Base-by-base conservation (phyloP, 225 moss, liverwort and hornwort species). In the Takakia lepidozioides region DNA sequence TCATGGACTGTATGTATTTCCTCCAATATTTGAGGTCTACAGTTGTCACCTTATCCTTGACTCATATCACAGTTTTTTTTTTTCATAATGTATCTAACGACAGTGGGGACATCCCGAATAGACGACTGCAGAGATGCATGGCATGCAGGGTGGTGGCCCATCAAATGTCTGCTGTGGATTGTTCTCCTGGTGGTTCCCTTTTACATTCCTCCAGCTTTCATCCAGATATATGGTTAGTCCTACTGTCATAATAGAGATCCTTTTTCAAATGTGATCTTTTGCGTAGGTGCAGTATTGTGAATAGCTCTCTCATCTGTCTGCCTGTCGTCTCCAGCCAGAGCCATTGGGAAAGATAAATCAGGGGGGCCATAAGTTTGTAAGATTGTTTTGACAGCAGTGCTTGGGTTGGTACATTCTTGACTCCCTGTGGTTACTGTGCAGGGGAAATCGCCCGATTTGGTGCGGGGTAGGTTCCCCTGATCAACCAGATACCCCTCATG, bases 71-170 rank as follows among this genome's bases (percentile, higher is more conserved):
- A 82, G 73, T 52, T 70, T 17, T 83, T 85, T 32, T 85, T 74
- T 51, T 77, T 77, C 55, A 22, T 70, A 49, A 90, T 90, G 85
- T 90, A 77, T 66, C 74, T 90, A 34, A 80, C 83, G 24, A 90
- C 89, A 16, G 80, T 85, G 20, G 73, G 85, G 22, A 83, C 89
- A 28, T 71, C 76, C 20, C 62, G 22, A 40, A 63, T 58, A 4
- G 59, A 80, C 32, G 85, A 85, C 52, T 28, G 43, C 2, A 52
- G 82, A 62, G 64, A 76, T 58, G 61, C 64, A n/a, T 85, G 88
- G 88, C 82, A 88, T 72, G 63, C 71, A 10, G 82, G 85, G 15
- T 88, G 84, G 78, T 90, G 85, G 89, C 83, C 89, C 11, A 45
- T 77, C 25, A 90, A 90, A 55, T 60, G 54, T n/a, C 32, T 72